Base-by-base conservation (phyloP, 2,329 filamentous ascomycete genomes). In the Myrmaecium sp. region DNA sequence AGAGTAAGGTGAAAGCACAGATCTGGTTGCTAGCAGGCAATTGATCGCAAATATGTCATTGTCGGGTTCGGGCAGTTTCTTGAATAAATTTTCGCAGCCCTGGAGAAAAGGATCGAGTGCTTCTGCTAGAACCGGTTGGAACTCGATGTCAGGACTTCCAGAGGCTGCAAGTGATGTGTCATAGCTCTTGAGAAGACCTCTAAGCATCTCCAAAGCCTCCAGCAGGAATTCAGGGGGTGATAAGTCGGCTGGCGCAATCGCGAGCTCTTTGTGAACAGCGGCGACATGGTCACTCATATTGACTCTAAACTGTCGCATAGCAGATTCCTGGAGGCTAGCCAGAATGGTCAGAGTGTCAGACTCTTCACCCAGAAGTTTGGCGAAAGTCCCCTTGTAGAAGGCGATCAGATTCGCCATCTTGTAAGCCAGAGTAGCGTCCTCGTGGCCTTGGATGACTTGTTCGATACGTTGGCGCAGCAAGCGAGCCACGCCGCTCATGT, bases 391-490 rank as follows among this genome's bases (percentile, higher is more conserved):
- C 16, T 70, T 73, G 54, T 98, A 98, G 53, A 98, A 98, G 21
- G 70, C 73, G 21, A 95, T 64, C 2, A 98, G 60, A 40, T 92
- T 94, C 7, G 81, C 74, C 21, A 95, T 71, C 47, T 83, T 89
- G 57, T 93, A 98, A 17, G 82, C 75, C 25, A 83, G 59, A 12
- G 91, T 80, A 1, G 76, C 76, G 32, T 95, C 84, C 39, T 94
- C 84, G 46, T 93, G 86, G 33, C 78, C 79, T 41, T 92, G 83
- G 10, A 95, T 76, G 12, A 92, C 79, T 41, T 95, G 79, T 49
- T 94, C 84, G 27, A 91, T 72, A 17, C 86, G 68, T 48, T 94
- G 84, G 14, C 79, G 73, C n/a, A 95, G 54, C n/a, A 84, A 69
- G 13, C 81, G 70, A 19, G 77, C 72, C 4, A 86, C 83, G 1